phyloP scores from a whole-genome alignment of 768 basidiomycete genomes.

The Boletus barrowsii region DNA sequence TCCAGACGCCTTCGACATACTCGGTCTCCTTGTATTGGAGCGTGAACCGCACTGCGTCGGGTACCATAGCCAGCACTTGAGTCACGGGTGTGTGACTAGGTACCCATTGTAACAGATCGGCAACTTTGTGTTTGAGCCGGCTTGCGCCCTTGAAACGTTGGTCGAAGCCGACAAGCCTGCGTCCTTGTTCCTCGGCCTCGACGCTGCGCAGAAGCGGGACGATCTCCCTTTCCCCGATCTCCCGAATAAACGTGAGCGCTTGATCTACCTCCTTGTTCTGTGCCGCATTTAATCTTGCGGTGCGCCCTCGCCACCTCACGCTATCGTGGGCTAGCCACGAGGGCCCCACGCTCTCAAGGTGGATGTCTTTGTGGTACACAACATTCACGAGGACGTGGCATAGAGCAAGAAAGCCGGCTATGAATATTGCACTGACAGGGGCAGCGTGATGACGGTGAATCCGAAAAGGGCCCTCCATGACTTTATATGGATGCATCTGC shows the following conservation, averaged over 20 bases:
- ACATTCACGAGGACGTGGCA: not conserved
- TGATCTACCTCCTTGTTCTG: not conserved
- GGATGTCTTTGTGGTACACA: not conserved
- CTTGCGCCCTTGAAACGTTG: not conserved
- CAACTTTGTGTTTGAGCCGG: not conserved
- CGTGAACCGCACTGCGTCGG: not conserved
- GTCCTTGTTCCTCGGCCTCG: not conserved
- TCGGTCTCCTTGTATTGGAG: not conserved
- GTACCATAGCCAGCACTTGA: not conserved
- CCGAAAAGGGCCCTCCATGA: not conserved
- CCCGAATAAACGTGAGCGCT: not conserved
- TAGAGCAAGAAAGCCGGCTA: not conserved
- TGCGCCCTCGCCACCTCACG: too few species aligned
- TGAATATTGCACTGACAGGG: not conserved
- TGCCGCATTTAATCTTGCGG: not conserved
- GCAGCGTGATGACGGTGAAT: not conserved
- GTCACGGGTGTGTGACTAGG: not conserved
- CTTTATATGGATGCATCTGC: too few species aligned
- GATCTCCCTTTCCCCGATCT: not conserved
- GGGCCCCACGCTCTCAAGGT: not conserved
- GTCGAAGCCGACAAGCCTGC: not conserved
- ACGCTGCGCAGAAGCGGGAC: not conserved
- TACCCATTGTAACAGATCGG: not conserved
- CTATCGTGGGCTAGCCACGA: too few species aligned
- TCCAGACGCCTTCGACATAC: not conserved